phyloP scores from a whole-genome alignment of 345 rosid species.

The Lenwebbia sp. region DNA sequence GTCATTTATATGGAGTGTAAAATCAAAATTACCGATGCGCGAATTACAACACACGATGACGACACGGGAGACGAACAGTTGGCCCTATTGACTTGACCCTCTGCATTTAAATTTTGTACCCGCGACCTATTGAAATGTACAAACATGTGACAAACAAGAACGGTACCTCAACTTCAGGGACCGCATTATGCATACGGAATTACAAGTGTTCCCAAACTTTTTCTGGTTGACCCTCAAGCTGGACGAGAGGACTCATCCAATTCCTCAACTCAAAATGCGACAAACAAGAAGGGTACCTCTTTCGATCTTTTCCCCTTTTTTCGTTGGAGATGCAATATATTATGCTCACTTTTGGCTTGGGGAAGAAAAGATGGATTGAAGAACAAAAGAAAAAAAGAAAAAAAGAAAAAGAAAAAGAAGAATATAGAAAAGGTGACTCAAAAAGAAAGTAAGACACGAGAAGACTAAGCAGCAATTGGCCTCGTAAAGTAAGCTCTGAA shows the following conservation, averaged over 20 bases:
- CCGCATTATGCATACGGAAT: not conserved
- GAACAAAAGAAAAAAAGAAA: not conserved
- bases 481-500: not conserved
- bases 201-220: not conserved
- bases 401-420: not conserved
- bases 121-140: not conserved
- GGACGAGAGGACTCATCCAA: not conserved
- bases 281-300: not conserved
- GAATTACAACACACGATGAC: too few relatives aligned
- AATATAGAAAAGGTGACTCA: not conserved
- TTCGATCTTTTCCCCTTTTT: not conserved
- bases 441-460: not conserved
- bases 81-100: not conserved
- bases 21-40: too few relatives aligned
- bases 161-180: too few relatives aligned
- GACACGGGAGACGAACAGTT: too few relatives aligned
- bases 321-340: not conserved
- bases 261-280: not conserved
- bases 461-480: not conserved
- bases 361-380: not conserved
- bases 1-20: too few relatives aligned
- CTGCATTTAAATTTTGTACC: not conserved
- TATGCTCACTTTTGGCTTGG: not conserved
- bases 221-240: not conserved
- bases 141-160: not conserved